A percentile compares a stretch with the other conserved stretches of the same genome.
These are phyloP conservation scores for Salix udensis DNA, from an alignment of 345 rosid species.

Conservation along the genomic window DNA sequence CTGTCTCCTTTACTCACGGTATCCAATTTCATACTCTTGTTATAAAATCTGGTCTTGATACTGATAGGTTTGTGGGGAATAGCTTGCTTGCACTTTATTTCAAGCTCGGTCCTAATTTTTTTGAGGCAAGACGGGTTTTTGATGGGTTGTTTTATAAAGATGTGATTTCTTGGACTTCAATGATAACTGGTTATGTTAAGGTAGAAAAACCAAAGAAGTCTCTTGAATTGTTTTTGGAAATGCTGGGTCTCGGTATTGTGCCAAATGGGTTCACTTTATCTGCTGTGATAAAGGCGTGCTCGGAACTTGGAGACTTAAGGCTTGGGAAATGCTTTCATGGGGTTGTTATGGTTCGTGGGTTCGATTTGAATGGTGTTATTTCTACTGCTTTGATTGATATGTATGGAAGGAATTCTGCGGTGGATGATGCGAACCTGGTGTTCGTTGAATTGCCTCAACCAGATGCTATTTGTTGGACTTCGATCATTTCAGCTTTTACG, in stretches of 20 bases:
- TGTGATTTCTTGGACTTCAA: conserved; percentile 77
- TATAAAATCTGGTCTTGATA: conserved; percentile 74
- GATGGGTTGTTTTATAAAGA: conserved; percentile 59
- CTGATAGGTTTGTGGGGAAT: conserved; percentile 71
- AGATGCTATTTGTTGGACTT: conserved; percentile 77
- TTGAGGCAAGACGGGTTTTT: conserved; percentile 59
- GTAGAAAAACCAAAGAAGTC: conserved; percentile 45
- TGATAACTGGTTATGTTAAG: conserved; percentile 66
- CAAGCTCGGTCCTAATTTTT: conserved; percentile 57
- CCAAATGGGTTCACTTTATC: conserved; percentile 78
- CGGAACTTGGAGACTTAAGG: conserved; percentile 46
- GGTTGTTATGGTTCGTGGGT: conserved; percentile 52
- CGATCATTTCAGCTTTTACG: conserved; percentile 58
- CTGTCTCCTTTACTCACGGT: conserved; percentile 54
- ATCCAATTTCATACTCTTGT: conserved; percentile 66
- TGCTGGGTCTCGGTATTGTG: conserved; percentile 59
- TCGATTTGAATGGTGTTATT: conserved; percentile 51
- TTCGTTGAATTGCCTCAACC: conserved; percentile 75
- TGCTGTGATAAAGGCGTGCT: conserved; percentile 70
- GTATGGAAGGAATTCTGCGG: conserved; percentile 55
- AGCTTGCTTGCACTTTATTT: conserved; percentile 74
- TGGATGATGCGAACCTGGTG: conserved; percentile 47
- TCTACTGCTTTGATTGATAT: conserved; percentile 60
- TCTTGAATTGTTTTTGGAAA: conserved; percentile 58
- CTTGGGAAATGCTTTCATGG: conserved; percentile 73